phyloP scores from a whole-genome alignment of 1,284 basidiomycete species.

The Meira miltonrushii region DNA sequence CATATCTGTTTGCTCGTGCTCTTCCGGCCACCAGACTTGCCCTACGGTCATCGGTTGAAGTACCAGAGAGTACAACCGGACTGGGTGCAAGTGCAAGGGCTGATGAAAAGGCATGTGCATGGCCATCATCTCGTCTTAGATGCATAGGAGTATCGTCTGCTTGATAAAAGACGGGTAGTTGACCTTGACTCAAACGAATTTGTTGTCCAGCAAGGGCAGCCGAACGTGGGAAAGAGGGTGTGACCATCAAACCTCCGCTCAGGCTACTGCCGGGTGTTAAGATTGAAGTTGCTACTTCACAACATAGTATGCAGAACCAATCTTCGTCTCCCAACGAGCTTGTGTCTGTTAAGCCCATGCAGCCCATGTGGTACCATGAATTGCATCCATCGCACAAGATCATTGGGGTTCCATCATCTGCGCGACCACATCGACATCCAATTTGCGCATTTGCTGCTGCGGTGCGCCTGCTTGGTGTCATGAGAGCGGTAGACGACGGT shows the following conservation, averaged over 20 bases:
- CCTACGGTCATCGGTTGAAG: background rate
- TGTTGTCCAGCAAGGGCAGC: constrained; percentile 6
- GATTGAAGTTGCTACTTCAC: background rate
- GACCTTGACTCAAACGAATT: constrained; percentile 6
- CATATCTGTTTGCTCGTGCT: constrained; percentile 30
- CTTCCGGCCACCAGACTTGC: constrained; percentile 14
- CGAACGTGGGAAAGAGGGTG: constrained; percentile 7
- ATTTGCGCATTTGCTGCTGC: constrained; percentile 18
- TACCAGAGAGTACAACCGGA: constrained; percentile 24
- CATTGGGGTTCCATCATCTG: constrained; percentile 38
- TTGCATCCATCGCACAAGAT: constrained; percentile 51
- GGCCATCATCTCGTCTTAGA: constrained; percentile 7
- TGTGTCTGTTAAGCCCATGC: constrained; percentile 44
- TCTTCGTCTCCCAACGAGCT: constrained; percentile 41
- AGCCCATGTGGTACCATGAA: constrained; percentile 49
- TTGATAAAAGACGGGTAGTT: constrained; percentile 5
- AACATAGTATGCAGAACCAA: constrained; percentile 40
- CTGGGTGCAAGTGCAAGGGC: constrained; percentile 33
- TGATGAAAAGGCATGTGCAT: constrained; percentile 1
- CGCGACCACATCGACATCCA: constrained; percentile 34
- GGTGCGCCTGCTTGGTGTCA: no score
- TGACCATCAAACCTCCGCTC: background rate
- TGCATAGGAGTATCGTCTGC: background rate
- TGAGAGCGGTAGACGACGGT: background rate
- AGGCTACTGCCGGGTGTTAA: background rate